These are phyloP conservation scores for Phytomonas sp. DNA, from an alignment of 208 protist genomes.

Conservation along the genomic window DNA sequence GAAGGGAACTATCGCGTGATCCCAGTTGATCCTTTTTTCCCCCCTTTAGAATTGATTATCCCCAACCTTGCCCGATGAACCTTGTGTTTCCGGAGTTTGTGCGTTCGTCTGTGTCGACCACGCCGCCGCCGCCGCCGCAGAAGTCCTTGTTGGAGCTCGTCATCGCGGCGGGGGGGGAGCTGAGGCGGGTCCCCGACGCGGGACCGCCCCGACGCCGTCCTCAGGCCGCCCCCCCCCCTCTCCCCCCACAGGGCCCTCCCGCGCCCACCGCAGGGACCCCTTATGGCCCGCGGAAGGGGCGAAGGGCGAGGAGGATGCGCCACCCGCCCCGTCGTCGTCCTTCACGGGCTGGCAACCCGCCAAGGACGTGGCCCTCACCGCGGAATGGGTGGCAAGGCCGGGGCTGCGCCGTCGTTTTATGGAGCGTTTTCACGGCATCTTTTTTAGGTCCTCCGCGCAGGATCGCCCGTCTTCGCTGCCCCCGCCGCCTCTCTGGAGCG, in stretches of 20 bases:
- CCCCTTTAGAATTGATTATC: neutral
- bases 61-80: no score
- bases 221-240: neutral
- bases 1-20: no score
- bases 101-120: constrained; percentile 28
- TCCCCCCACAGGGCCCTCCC: constrained; percentile 15
- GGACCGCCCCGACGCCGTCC: constrained; percentile 12
- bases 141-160: constrained; percentile 77
- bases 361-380: no score
- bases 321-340: neutral
- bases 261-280: neutral
- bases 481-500: no score
- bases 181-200: constrained; percentile 43
- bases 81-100: constrained; percentile 43
- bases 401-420: no score
- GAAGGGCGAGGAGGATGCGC: neutral
- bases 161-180: constrained; percentile 44
- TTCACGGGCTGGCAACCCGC: neutral
- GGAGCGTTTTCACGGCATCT: no score
- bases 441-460: no score
- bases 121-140: constrained; percentile 13
- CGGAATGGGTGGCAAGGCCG: no score
- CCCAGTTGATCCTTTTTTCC: neutral
- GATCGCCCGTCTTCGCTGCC: no score
- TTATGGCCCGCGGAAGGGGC: constrained; percentile 9